A percentile compares a stretch with the other conserved stretches of the same genome.
Evolutionary conservation across 2,329 filamentous ascomycete genomes (phyloP).

Genomic region (Aspergillus thermomutatus): DNA sequence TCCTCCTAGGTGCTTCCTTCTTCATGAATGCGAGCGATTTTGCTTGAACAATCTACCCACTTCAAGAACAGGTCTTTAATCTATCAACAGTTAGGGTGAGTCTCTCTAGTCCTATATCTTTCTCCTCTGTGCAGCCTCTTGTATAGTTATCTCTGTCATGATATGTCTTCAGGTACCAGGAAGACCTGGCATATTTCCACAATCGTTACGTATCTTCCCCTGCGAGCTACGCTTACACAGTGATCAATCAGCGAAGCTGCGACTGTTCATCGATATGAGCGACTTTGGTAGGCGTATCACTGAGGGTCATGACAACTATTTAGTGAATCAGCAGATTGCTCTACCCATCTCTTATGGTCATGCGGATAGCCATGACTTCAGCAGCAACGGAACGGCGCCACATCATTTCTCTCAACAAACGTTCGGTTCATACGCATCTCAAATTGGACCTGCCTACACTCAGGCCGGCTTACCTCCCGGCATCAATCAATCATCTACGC

Average conservation of each 20-base stretch:
- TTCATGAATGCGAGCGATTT: neutral
- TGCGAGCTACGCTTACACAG: neutral
- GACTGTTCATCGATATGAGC: slow-evolving; percentile 29
- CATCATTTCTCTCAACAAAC: slow-evolving; percentile 34
- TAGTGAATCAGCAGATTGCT: slow-evolving; percentile 32
- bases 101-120: neutral
- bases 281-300: slow-evolving; percentile 37
- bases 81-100: neutral
- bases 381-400: slow-evolving; percentile 24
- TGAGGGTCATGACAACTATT: slow-evolving; percentile 34
- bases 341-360: slow-evolving; percentile 31
- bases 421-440: slow-evolving; percentile 36
- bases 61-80: neutral
- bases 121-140: neutral
- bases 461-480: slow-evolving; percentile 30
- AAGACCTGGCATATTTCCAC: neutral
- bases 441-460: slow-evolving; percentile 35
- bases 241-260: neutral
- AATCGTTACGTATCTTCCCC: neutral
- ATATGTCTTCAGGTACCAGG: neutral
- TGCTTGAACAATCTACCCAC: neutral
- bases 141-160: neutral
- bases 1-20: neutral
- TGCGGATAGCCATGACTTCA: slow-evolving; percentile 29
- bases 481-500: slow-evolving; percentile 29